Evolutionary conservation across 2,329 filamentous ascomycete genomes (phyloP).

Genomic region (Xylaria arbuscula): DNA sequence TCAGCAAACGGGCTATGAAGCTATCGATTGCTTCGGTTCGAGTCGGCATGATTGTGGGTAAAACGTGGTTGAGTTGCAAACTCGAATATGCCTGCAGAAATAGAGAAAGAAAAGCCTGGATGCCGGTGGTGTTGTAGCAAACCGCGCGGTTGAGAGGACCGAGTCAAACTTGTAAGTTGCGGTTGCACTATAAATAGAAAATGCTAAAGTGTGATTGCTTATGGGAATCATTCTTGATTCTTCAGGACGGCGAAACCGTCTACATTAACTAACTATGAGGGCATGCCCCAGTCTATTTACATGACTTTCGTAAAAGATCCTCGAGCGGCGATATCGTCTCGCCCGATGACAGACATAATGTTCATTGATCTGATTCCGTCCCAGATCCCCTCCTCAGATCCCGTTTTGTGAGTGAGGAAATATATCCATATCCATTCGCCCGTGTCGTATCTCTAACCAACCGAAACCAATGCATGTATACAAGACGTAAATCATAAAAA

Average conservation of each 20-base stretch:
- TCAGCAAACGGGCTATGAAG: too few relatives aligned
- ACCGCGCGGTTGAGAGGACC: too few relatives aligned
- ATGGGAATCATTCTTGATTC: too few relatives aligned
- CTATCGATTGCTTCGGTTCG: too few relatives aligned
- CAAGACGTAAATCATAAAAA: conserved; percentile 26
- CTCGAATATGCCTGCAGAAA: too few relatives aligned
- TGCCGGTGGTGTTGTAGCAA: too few relatives aligned
- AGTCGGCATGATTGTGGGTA: too few relatives aligned
- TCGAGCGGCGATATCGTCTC: conserved; percentile 5
- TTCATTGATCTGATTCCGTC: background rate
- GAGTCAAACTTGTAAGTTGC: too few relatives aligned
- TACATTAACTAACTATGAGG: background rate
- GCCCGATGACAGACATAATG: background rate
- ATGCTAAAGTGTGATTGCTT: background rate
- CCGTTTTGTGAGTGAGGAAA: background rate
- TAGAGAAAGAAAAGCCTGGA: too few relatives aligned
- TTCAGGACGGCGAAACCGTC: background rate
- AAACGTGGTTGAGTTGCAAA: too few relatives aligned
- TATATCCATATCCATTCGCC: background rate
- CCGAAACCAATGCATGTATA: conserved; percentile 18
- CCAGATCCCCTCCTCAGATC: background rate
- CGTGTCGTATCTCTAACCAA: conserved; percentile 1
- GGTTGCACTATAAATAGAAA: too few relatives aligned
- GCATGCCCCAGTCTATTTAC: conserved; percentile 27
- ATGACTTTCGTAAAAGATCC: conserved; percentile 27